Conservation (phyloP, 2,329 filamentous ascomycete species). For the Fusarium oxysporum region DNA sequence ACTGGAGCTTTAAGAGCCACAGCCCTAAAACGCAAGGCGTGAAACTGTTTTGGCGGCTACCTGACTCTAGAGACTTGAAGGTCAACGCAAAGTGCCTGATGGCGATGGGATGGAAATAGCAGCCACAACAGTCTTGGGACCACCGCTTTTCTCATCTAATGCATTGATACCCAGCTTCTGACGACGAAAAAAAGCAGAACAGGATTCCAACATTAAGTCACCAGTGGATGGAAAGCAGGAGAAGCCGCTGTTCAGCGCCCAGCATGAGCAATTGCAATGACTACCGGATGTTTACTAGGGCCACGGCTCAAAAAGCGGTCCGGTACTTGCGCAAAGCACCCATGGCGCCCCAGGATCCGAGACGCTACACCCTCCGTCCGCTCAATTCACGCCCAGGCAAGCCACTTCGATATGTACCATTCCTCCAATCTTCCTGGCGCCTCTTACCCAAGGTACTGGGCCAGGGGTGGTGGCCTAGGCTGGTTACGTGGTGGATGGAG, state of each 20-base stretch:
- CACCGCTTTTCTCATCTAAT: conserved; percentile 7
- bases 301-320: conserved; percentile 35
- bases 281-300: conserved; percentile 30
- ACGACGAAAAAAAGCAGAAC: conserved; percentile 19
- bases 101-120: neutral
- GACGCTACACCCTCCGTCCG: conserved; percentile 19
- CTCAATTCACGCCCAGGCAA: conserved; percentile 41
- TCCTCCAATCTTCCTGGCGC: conserved; percentile 43
- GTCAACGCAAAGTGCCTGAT: neutral
- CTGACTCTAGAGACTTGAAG: neutral
- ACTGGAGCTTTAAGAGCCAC: neutral
- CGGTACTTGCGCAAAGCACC: conserved; percentile 33
- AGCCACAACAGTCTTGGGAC: neutral
- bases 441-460: conserved; percentile 45
- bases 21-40: neutral
- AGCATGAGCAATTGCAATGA: conserved; percentile 26
- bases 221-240: conserved; percentile 15
- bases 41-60: neutral
- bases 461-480: conserved; percentile 33
- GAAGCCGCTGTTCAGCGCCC: conserved; percentile 37
- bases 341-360: conserved; percentile 38
- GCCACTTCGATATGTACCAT: conserved; percentile 39
- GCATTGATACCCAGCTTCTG: conserved; percentile 26
- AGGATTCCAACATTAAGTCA: conserved; percentile 20
- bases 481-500: conserved; percentile 34